Base-by-base conservation (phyloP, 164 flowering plant genomes). In the Aristolochia californica region DNA sequence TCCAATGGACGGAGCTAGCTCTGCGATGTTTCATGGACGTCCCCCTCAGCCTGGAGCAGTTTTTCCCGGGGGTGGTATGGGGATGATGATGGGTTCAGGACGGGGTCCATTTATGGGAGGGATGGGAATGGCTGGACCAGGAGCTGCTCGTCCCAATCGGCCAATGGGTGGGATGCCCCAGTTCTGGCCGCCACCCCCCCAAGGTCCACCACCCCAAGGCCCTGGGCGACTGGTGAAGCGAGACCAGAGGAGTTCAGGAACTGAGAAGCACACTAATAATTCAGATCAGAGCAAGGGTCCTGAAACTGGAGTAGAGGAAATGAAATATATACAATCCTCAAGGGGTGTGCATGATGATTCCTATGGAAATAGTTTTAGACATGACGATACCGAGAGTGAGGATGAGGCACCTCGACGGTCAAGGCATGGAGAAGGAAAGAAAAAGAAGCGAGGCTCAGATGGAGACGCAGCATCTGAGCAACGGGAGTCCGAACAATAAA, bases 381-480 rank as follows among this genome's bases (percentile, higher is more conserved):
- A 83, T 60, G 94, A 84, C 24, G 98, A 86, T 11, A 91, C 93
- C 48, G 98, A 86, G 65, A 91, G 98, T 24, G 98, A 93, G 75
- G 97, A 93, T 62, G 98, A 93, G 73, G 98, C 97, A 12, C 98
- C 97, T 0, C 74, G 98, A 65, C 70, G 97, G 59, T 89, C 96
- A 12, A 85, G 97, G 68, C 95, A 87, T 38, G 95, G 91, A 7
- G 97, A 91, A 61, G 88, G 91, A 49, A 85, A 77, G 77, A 87
- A 82, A 83, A 91, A 80, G 74, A 73, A 83, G 68, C 68, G 81
- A 43, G 74, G 67, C 18, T 58, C 71, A 18, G 87, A 76, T 59
- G 78, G 68, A 52, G 68, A 45, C 13, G 45, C 28, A 13, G 27
- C 58, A 15, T 52, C 57, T 5, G 68, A 58, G 14, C 68, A 64